These are phyloP conservation scores for Coffea eugenioides DNA, from an alignment of 257 asterid genomes.

Conservation along the genomic window DNA sequence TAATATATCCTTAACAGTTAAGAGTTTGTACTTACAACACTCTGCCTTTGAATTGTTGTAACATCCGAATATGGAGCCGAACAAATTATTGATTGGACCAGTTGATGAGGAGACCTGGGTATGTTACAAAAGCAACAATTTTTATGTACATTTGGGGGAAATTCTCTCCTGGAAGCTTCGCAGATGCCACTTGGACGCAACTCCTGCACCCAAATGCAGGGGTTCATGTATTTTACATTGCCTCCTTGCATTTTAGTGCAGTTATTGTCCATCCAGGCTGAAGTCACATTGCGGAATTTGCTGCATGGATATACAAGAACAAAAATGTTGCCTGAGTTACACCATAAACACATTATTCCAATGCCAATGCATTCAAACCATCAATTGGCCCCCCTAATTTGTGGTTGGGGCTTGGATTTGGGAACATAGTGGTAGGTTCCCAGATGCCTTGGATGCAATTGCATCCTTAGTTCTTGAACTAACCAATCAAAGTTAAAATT, in stretches of 20 bases:
- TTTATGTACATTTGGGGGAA: neutral
- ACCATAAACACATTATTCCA: neutral
- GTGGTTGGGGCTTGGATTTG: neutral
- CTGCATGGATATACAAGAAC: neutral
- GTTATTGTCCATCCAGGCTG: too few species aligned
- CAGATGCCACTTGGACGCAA: too few species aligned
- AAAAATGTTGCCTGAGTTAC: too few species aligned
- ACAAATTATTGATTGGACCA: neutral
- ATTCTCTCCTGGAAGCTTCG: too few species aligned
- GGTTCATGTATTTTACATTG: too few species aligned
- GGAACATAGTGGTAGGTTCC: neutral
- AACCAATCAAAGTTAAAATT: neutral
- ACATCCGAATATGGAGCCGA: neutral
- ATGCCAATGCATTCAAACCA: neutral
- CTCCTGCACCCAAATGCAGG: too few species aligned
- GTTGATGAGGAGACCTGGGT: neutral
- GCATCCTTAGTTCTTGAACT: neutral
- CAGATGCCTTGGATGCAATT: neutral
- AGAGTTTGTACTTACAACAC: too few species aligned
- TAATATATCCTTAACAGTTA: too few species aligned
- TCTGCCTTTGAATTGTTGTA: neutral
- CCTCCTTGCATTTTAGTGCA: too few species aligned
- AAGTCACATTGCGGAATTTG: too few species aligned
- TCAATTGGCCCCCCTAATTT: neutral
- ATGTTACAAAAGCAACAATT: neutral